Evolutionary conservation across 305 asterid species (phyloP).

Genomic region (Petunia hybrid): DNA sequence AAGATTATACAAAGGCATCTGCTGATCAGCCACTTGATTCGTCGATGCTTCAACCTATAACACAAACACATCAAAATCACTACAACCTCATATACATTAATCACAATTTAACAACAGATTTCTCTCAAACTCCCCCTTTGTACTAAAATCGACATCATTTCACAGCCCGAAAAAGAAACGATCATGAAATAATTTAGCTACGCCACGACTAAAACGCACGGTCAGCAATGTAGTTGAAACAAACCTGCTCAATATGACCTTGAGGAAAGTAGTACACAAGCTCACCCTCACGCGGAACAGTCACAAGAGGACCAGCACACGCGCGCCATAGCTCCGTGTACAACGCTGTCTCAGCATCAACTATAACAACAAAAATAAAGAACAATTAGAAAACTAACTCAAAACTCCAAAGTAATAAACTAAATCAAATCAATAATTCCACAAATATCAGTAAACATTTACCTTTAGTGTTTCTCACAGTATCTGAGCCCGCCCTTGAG

Average conservation of each 20-base stretch:
- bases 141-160: not conserved
- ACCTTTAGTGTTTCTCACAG: constrained; percentile 43
- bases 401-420: not conserved
- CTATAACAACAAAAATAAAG: constrained; percentile 41
- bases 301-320: constrained; percentile 94
- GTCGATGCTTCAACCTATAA: constrained; percentile 94
- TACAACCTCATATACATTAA: constrained; percentile 30
- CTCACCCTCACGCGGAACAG: constrained; percentile 82
- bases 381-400: not conserved
- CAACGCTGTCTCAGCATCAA: constrained; percentile 77
- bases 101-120: not conserved
- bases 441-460: not conserved
- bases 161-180: not conserved
- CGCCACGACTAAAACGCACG: not conserved
- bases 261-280: constrained; percentile 94
- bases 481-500: constrained; percentile 42
- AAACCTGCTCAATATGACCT: constrained; percentile 97
- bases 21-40: constrained; percentile 88
- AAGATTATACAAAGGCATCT: constrained; percentile 87
- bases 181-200: not conserved
- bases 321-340: constrained; percentile 94
- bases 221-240: not conserved
- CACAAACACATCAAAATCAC: constrained; percentile 30
- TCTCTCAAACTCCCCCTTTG: not conserved
- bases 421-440: not conserved